These are phyloP conservation scores for Epichloe gansuensis DNA, from an alignment of 2,329 filamentous ascomycete genomes.

Conservation along the genomic window DNA sequence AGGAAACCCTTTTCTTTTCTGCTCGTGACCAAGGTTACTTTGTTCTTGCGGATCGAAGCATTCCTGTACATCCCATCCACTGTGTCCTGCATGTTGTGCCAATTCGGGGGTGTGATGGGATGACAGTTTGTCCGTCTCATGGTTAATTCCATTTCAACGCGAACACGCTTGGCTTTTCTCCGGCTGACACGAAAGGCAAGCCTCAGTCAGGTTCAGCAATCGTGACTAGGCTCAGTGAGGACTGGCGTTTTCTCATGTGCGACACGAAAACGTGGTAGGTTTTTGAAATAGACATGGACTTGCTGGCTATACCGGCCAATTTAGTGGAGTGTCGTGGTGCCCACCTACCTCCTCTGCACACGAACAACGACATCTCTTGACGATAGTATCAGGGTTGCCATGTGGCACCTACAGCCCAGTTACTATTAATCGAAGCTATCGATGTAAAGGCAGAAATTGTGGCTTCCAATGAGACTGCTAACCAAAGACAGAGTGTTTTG, in stretches of 20 bases:
- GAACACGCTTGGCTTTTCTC: neutral
- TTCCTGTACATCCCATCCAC: neutral
- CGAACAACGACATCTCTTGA: neutral
- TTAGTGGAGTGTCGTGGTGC: neutral
- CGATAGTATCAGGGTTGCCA: conserved; percentile 1
- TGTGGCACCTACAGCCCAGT: neutral
- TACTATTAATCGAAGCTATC: neutral
- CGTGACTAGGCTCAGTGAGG: neutral
- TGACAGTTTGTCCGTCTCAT: neutral
- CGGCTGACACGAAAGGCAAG: neutral
- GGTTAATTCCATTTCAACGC: neutral
- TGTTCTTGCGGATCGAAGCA: neutral
- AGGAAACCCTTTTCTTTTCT: neutral
- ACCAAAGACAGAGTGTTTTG: neutral
- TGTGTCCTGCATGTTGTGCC: neutral
- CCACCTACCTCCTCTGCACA: neutral
- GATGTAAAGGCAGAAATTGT: neutral
- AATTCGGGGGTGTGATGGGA: neutral
- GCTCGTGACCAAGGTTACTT: neutral
- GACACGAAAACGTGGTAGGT: neutral
- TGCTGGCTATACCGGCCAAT: no score
- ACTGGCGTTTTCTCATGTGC: neutral
- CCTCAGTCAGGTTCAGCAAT: neutral
- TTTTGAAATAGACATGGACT: no score
- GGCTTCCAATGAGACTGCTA: neutral